phyloP scores from a whole-genome alignment of 2,329 filamentous ascomycete genomes.

The Cordyceps militaris region DNA sequence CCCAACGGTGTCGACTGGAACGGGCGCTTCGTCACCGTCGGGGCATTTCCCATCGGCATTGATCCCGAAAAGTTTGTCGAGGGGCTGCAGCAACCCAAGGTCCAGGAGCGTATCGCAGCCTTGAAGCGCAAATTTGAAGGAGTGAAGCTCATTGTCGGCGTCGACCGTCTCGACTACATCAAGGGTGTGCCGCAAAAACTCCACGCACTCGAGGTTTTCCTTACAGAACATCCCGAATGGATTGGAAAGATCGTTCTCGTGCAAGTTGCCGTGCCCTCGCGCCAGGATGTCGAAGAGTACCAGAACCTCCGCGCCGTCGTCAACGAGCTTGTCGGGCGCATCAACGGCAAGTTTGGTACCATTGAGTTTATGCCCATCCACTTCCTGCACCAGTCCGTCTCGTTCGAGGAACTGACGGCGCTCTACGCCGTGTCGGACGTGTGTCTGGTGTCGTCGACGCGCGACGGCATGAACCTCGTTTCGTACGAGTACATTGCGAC shows the following conservation, averaged over 20 bases:
- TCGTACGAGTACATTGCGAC: conserved; percentile 98
- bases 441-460: conserved; percentile 88
- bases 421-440: conserved; percentile 89
- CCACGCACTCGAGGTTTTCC: conserved; percentile 91
- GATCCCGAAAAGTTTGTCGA: conserved; percentile 95
- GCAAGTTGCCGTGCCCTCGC: conserved; percentile 89
- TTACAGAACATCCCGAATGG: conserved; percentile 96
- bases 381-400: conserved; percentile 93
- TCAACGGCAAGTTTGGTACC: conserved; percentile 95
- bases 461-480: conserved; percentile 97
- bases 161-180: conserved; percentile 96
- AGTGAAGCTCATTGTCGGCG: conserved; percentile 92
- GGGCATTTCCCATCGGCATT: conserved; percentile 95
- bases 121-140: conserved; percentile 89
- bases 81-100: conserved; percentile 74
- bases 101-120: conserved; percentile 78
- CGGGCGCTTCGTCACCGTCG: conserved; percentile 81
- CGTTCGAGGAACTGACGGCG: conserved; percentile 89
- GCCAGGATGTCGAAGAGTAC: conserved; percentile 96
- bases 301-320: conserved; percentile 92
- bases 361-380: conserved; percentile 99
- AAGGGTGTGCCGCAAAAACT: conserved; percentile 97
- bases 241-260: conserved; percentile 95
- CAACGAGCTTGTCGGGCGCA: conserved; percentile 92
- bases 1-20: conserved; percentile 91